These are phyloP conservation scores for Lecanicillium sp. DNA, from an alignment of 2,329 filamentous ascomycete species.

Conservation along the genomic window DNA sequence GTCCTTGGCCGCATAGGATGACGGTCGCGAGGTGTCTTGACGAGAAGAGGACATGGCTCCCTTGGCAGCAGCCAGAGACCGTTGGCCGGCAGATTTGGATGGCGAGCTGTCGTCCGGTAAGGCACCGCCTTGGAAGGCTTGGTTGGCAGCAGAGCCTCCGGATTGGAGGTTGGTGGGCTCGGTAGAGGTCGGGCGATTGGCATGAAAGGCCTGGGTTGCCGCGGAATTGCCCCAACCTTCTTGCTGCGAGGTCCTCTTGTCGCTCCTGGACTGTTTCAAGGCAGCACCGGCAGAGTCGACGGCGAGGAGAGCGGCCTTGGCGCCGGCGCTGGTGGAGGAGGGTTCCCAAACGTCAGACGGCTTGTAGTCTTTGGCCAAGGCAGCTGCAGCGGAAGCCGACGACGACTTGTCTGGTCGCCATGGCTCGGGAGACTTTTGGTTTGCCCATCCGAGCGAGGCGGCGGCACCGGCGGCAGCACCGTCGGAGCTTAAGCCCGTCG, in stretches of 20 bases:
- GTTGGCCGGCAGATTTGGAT: slow-evolving; percentile 41
- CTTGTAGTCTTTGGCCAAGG: slow-evolving; percentile 33
- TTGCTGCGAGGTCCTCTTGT: slow-evolving; percentile 14
- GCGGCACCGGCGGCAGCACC: slow-evolving; percentile 63
- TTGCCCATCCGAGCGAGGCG: slow-evolving; percentile 65
- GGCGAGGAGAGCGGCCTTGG: slow-evolving; percentile 67
- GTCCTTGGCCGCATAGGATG: slow-evolving; percentile 20
- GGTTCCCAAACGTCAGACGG: slow-evolving; percentile 51
- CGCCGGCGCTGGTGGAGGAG: slow-evolving; percentile 54
- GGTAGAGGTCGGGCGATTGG: slow-evolving; percentile 13
- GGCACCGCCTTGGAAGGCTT: slow-evolving; percentile 26
- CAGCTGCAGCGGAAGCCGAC: slow-evolving; percentile 39
- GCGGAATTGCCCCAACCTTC: slow-evolving; percentile 56
- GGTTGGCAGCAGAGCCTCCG: slow-evolving; percentile 22
- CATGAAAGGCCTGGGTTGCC: slow-evolving; percentile 56
- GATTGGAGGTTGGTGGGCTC: slow-evolving; percentile 13
- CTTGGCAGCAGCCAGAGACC: slow-evolving; percentile 66
- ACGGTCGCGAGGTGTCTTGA: slow-evolving; percentile 14
- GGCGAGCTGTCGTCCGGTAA: slow-evolving; percentile 13
- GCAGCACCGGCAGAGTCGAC: slow-evolving; percentile 27
- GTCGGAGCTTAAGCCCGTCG: slow-evolving; percentile 48
- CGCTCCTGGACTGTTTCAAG: slow-evolving; percentile 15
- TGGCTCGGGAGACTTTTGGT: slow-evolving; percentile 54
- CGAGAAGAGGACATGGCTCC: slow-evolving; percentile 60
- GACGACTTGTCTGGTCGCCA: slow-evolving; percentile 56